A percentile compares a stretch with the other conserved stretches of the same genome.
These are phyloP conservation scores for Glutinoglossum americanum DNA, from an alignment of 495 filamentous ascomycete species.

Conservation along the genomic window DNA sequence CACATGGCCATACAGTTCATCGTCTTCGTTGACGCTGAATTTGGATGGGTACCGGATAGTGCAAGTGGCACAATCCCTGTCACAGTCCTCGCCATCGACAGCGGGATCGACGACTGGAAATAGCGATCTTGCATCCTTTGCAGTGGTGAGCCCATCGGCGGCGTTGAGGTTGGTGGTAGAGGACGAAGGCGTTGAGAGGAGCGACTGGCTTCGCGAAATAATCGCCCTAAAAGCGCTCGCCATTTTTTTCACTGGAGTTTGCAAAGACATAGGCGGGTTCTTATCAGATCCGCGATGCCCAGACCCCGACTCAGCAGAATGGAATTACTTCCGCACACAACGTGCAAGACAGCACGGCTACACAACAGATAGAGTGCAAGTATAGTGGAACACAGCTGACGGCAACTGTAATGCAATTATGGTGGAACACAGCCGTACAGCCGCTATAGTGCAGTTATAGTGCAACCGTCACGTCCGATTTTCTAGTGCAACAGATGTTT, in stretches of 20 bases:
- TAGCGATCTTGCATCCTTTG: constrained; percentile 17
- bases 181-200: neutral
- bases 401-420: too few species aligned
- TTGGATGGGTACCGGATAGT: constrained; percentile 53
- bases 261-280: neutral
- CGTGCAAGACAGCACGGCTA: too few species aligned
- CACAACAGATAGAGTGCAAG: too few species aligned
- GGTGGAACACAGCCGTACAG: too few species aligned
- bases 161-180: neutral
- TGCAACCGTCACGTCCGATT: neutral
- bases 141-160: neutral
- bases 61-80: constrained; percentile 76
- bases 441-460: too few species aligned
- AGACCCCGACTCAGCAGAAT: too few species aligned
- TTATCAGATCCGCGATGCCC: constrained; percentile 2
- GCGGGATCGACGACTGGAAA: constrained; percentile 45
- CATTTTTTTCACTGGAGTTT: neutral
- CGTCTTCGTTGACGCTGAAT: constrained; percentile 52
- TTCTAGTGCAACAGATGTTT: too few species aligned
- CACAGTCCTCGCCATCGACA: constrained; percentile 75
- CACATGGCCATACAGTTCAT: constrained; percentile 67
- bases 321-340: neutral
- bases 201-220: neutral
- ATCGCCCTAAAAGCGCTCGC: neutral
- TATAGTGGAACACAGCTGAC: too few species aligned